Conservation (phyloP, 441 rosid genomes). For the Omphalea diandra region DNA sequence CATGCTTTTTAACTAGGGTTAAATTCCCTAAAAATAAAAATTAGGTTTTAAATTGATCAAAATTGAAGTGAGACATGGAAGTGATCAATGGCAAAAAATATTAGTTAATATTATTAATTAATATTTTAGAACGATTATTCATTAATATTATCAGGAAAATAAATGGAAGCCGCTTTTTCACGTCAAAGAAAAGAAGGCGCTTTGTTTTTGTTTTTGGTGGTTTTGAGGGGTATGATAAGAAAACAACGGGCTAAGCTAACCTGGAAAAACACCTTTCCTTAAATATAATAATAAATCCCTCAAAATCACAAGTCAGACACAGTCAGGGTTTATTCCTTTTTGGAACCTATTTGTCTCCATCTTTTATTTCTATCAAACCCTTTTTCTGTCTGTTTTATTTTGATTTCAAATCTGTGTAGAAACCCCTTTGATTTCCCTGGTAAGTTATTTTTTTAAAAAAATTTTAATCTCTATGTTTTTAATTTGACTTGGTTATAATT, state of each 20-base stretch:
- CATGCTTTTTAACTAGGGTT: too few relatives aligned
- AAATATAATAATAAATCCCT: neutral
- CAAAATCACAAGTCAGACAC: neutral
- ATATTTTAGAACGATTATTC: too few relatives aligned
- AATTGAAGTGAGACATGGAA: too few relatives aligned
- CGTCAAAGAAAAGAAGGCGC: neutral
- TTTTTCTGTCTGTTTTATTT: neutral
- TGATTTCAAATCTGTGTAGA: neutral
- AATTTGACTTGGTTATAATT: neutral
- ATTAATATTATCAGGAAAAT: too few relatives aligned
- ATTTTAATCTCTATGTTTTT: too few relatives aligned
- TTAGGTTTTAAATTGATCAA: too few relatives aligned
- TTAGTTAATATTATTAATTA: too few relatives aligned
- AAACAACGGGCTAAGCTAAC: constrained; percentile 25
- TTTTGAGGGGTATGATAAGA: constrained; percentile 21
- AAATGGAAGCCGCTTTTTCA: too few relatives aligned
- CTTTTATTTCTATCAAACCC: neutral
- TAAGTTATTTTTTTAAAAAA: neutral
- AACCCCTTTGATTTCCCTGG: neutral
- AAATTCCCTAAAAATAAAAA: too few relatives aligned
- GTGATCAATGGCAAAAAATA: too few relatives aligned
- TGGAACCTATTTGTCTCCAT: neutral
- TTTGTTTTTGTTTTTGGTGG: neutral
- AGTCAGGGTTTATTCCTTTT: constrained; percentile 10
- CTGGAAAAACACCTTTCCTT: neutral